Evolutionary conservation across 169 alveolate genomes (phyloP).

Genomic region (Theileria parva): DNA sequence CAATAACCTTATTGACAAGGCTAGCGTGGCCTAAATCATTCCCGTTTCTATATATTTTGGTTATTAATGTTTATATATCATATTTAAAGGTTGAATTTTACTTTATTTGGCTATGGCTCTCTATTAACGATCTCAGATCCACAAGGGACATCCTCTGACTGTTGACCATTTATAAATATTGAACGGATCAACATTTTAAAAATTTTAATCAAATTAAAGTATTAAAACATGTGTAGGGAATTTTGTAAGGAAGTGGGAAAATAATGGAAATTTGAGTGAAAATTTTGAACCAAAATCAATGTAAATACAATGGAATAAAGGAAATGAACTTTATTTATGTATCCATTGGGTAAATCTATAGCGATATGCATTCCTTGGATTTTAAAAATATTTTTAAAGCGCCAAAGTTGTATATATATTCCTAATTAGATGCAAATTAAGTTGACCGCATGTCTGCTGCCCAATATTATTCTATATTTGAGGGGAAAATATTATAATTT

Average conservation of each 20-base stretch:
- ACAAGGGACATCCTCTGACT: slow-evolving; percentile 13
- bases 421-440: background rate
- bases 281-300: too few species aligned
- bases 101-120: background rate
- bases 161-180: background rate
- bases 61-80: background rate
- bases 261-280: background rate
- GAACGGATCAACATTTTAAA: background rate
- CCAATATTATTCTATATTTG: background rate
- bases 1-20: background rate
- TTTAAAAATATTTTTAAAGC: background rate
- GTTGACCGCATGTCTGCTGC: background rate
- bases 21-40: background rate
- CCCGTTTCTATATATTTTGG: background rate
- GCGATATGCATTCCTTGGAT: background rate
- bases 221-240: background rate
- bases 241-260: background rate
- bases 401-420: background rate
- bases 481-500: background rate
- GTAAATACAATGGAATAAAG: background rate
- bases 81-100: background rate
- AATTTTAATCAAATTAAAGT: too few species aligned
- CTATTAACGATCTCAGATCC: slow-evolving; percentile 4
- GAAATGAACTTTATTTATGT: too few species aligned
- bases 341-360: too few species aligned